Evolutionary conservation across 768 basidiomycete genomes (phyloP), one percentile per base, ranked within the genome.

Genomic region (Podaxis sp.): DNA sequence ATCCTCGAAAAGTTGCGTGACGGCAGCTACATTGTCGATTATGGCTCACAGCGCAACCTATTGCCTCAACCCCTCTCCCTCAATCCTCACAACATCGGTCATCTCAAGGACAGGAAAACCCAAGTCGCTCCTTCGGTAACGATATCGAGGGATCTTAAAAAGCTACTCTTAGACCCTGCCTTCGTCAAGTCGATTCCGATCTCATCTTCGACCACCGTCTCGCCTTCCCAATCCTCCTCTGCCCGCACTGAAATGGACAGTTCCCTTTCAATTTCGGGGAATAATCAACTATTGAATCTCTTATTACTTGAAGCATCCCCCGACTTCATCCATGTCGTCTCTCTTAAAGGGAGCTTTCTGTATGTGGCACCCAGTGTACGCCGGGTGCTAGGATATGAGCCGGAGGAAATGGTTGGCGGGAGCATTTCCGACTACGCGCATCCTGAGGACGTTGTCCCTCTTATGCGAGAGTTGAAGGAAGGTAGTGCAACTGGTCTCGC

Each of bases 401-500:
- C 95, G 2, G 80, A 85, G 36, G 93, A 96, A 62, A 86, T 99
- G 60, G 81, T 93, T 26, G 93, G 93, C 58, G 86, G 84, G 69
- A 82, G 84, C 8, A 82, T 99, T 57, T 78, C 87, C 11, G 93
- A 95, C 69, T 83, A 93, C 64, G 93, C 93, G 64, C 95, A 96
- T 72, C 89, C 89, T 0, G 89, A 91, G 54, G 96, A 99, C 71
- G 82, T 95, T 38, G 90, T 96, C 15, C 93, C 93, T 0, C 84
- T 96, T 65, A 91, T 92, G 84, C 85, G 96, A 49, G 94, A 96
- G 77, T 81, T 97, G 68, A 98, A 97, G 71, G 92, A 93, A 66
- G 80, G 82, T 49, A 84, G 76, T 28, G 68, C 77, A 8, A 74
- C 70, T 0, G 69, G 70, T 11, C 52, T 68, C 24, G 54, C 48